Conservation (phyloP, 495 filamentous ascomycete species). For the Acidomyces sp. region DNA sequence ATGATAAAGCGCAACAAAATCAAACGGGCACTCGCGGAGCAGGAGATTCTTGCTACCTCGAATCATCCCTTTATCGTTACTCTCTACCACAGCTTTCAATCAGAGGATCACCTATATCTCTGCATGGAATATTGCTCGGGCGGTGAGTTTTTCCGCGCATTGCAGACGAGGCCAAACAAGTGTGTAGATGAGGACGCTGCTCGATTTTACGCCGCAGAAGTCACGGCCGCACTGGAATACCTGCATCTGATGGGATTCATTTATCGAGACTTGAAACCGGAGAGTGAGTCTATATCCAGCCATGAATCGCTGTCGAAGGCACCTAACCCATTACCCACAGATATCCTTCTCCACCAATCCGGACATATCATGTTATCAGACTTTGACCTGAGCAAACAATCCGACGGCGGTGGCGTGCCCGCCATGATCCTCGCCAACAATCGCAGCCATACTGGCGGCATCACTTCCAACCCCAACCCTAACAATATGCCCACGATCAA, state of each 20-base stretch:
- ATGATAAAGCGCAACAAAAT: constrained; percentile 99
- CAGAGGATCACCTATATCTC: constrained; percentile 92
- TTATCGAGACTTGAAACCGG: constrained; percentile 93
- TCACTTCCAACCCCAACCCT: constrained; percentile 51
- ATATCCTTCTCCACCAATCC: constrained; percentile 94
- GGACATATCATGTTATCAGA: constrained; percentile 99
- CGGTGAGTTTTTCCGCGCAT: constrained; percentile 91
- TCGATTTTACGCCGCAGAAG: constrained; percentile 92
- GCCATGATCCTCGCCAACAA: constrained; percentile 73
- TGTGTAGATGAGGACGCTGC: constrained; percentile 95
- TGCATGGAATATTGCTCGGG: constrained; percentile 99
- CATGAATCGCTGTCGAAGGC: too few relatives aligned
- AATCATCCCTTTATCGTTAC: constrained; percentile 99
- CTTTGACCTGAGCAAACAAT: constrained; percentile 97
- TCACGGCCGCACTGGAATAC: constrained; percentile 95
- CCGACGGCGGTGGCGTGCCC: constrained; percentile 85
- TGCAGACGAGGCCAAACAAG: constrained; percentile 94
- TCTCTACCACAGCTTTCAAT: constrained; percentile 96
- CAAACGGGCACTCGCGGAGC: constrained; percentile 92
- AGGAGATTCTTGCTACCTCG: constrained; percentile 94
- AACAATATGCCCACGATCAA: constrained; percentile 86
- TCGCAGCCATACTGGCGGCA: constrained; percentile 72
- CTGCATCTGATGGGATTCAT: constrained; percentile 99
- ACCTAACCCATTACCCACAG: constrained; percentile 33
- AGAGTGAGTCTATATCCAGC: too few relatives aligned